These are phyloP conservation scores for Eucalyptus microcorys DNA, from an alignment of 345 rosid species.

Conservation along the genomic window DNA sequence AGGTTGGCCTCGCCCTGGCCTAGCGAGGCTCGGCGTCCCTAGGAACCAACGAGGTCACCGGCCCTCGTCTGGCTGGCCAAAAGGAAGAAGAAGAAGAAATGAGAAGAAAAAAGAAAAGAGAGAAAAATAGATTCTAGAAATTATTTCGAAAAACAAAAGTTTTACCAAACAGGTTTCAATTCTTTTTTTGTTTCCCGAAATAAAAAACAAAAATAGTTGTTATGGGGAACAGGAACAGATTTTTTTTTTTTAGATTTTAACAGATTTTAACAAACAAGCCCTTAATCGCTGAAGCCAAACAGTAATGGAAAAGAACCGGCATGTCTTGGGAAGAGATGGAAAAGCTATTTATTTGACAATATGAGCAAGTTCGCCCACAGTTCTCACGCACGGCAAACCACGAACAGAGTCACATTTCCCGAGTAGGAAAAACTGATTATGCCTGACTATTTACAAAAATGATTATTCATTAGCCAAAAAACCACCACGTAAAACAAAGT, in stretches of 20 bases:
- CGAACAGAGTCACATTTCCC: not conserved
- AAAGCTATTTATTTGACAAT: not conserved
- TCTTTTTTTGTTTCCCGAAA: too few relatives aligned
- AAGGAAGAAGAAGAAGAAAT: too few relatives aligned
- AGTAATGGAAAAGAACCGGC: not conserved
- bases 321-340: not conserved
- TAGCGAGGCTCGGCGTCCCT: fast-evolving
- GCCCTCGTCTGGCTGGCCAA: fast-evolving
- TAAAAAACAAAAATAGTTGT: too few relatives aligned
- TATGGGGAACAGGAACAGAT: too few relatives aligned
- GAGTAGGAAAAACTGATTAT: not conserved
- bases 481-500: not conserved
- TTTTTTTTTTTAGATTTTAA: too few relatives aligned
- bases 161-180: too few relatives aligned
- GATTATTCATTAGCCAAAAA: not conserved
- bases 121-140: too few relatives aligned
- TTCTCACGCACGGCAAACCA: not conserved
- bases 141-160: fast-evolving
- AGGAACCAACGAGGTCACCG: too few relatives aligned
- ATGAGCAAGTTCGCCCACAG: not conserved
- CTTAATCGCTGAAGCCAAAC: not conserved
- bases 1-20: too few relatives aligned
- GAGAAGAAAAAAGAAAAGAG: too few relatives aligned
- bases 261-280: too few relatives aligned
- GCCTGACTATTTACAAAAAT: not conserved